Percentiles rank a stretch among this genome's conserved stretches.
These are phyloP conservation scores for Amaranthus cruentus DNA, from an alignment of 148 eudicot genomes.

Conservation along the genomic window DNA sequence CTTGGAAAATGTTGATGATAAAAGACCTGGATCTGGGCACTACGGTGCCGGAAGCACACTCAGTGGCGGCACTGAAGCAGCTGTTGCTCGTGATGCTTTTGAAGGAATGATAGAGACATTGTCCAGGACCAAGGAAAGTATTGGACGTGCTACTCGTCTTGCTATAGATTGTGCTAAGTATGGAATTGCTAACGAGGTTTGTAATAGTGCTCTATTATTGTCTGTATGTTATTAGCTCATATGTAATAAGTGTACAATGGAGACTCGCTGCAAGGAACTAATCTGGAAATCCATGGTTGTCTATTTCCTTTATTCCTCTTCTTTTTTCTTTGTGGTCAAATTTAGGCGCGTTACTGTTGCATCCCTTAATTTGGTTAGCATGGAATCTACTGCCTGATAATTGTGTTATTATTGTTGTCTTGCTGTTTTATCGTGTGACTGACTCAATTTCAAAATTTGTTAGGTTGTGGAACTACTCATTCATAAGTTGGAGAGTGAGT, in stretches of 20 bases:
- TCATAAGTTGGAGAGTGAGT: constrained; percentile 73
- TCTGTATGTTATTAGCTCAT: not conserved
- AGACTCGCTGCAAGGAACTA: not conserved
- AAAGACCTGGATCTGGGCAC: constrained; percentile 49
- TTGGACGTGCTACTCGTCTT: constrained; percentile 97
- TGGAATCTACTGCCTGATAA: not conserved
- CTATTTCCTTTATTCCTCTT: not conserved
- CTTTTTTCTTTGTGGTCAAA: not conserved
- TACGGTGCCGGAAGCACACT: constrained; percentile 52
- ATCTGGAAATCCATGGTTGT: not conserved
- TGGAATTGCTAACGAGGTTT: constrained; percentile 93
- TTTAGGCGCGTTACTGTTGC: too few species aligned
- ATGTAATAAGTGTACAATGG: not conserved
- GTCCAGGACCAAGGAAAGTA: constrained; percentile 96
- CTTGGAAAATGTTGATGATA: constrained; percentile 57
- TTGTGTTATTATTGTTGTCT: not conserved
- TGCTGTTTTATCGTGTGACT: not conserved
- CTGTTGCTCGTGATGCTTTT: constrained; percentile 98
- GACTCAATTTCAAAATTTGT: constrained; percentile 3
- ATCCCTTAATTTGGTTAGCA: not conserved
- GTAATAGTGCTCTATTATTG: constrained; percentile 12
- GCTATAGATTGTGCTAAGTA: constrained; percentile 97
- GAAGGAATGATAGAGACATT: constrained; percentile 99
- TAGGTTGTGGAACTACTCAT: constrained; percentile 95
- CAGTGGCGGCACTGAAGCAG: constrained; percentile 94